Percentiles rank a stretch among this genome's conserved stretches.
Conservation (phyloP, 2,329 filamentous ascomycete genomes). For the Zalaria sp. region DNA sequence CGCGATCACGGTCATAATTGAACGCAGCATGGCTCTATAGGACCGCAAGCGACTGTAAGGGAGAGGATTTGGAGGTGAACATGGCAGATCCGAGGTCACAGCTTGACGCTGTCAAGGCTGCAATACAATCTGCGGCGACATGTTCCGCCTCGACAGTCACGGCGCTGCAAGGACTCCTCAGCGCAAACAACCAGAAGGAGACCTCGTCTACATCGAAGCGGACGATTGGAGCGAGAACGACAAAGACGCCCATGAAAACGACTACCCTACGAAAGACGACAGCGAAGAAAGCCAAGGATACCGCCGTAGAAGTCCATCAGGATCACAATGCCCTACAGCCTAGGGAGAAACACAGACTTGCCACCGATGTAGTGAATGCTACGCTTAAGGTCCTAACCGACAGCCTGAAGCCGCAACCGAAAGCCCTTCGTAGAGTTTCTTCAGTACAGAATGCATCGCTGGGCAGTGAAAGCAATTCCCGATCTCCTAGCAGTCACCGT, state of each 20-base stretch:
- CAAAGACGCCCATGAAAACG: not conserved
- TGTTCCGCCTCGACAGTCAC: slow-evolving; percentile 1
- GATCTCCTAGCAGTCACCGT: not conserved
- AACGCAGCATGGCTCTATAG: no score
- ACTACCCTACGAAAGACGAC: not conserved
- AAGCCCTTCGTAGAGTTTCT: slow-evolving; percentile 6
- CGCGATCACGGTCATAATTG: no score
- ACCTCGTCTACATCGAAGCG: not conserved
- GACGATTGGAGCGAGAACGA: not conserved
- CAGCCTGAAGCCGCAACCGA: slow-evolving; percentile 39
- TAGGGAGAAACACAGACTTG: slow-evolving; percentile 51
- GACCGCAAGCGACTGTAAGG: no score
- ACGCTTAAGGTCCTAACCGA: slow-evolving; percentile 56
- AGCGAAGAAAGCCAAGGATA: not conserved
- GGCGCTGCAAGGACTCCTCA: not conserved
- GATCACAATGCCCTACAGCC: slow-evolving; percentile 26
- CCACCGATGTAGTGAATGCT: slow-evolving; percentile 59
- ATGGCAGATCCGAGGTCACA: not conserved
- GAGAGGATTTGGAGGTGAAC: no score
- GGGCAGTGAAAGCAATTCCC: not conserved
- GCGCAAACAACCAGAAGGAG: not conserved
- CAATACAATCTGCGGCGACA: not conserved
- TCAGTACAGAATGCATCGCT: not conserved
- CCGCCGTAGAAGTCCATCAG: slow-evolving; percentile 12
- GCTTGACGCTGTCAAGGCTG: not conserved